These are phyloP conservation scores for Irpex lacteus DNA, from an alignment of 1,284 basidiomycete species.

Conservation along the genomic window DNA sequence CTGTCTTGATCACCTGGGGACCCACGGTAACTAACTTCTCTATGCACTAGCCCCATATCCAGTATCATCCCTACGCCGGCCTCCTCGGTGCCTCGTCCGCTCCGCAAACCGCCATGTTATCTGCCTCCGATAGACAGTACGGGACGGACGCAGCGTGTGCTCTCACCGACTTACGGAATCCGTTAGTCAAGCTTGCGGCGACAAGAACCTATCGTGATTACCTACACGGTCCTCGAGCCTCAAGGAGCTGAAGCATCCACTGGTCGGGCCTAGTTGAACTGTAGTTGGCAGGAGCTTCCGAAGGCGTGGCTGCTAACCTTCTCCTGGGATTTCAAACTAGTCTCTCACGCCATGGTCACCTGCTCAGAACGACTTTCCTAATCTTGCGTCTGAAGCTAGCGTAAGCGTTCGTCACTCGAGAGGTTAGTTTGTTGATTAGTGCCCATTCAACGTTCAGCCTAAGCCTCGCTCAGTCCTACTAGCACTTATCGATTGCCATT, in stretches of 20 bases:
- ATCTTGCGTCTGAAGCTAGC: neutral
- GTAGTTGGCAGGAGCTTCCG: neutral
- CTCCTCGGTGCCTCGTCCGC: neutral
- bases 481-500: neutral
- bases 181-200: neutral
- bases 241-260: neutral
- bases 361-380: neutral
- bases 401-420: neutral
- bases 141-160: neutral
- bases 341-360: slow-evolving; percentile 1
- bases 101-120: neutral
- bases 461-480: neutral
- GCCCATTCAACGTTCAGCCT: neutral
- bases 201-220: neutral
- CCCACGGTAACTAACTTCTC: neutral
- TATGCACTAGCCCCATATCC: neutral
- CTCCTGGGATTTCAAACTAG: neutral
- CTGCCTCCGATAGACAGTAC: neutral
- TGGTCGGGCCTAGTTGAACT: neutral
- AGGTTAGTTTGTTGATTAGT: neutral
- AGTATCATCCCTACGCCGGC: neutral
- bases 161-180: neutral
- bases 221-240: neutral
- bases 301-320: neutral
- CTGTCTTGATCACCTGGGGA: neutral